A percentile compares a stretch with the other conserved stretches of the same genome.
Evolutionary conservation across 208 protist species (phyloP).

Genomic region (Leishmania tarentolae): DNA sequence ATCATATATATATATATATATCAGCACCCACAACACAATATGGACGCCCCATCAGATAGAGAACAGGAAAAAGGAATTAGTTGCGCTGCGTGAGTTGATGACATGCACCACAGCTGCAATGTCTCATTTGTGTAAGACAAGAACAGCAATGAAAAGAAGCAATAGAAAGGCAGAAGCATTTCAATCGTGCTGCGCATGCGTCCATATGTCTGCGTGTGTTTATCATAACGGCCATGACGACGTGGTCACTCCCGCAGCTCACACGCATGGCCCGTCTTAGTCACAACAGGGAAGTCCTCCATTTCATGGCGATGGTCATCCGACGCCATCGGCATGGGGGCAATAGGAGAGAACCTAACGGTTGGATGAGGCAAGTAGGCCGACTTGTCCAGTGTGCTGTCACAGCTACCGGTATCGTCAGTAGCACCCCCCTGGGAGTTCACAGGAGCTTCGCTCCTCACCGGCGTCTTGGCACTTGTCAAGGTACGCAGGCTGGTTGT

Average conservation of each 20-base stretch:
- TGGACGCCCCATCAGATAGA: background rate
- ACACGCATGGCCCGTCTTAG: background rate
- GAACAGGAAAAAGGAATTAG: background rate
- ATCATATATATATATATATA: background rate
- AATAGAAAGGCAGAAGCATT: background rate
- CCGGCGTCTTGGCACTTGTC: background rate
- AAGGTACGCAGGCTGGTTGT: background rate
- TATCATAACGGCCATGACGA: background rate
- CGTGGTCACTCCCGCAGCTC: background rate
- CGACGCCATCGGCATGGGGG: constrained; percentile 7
- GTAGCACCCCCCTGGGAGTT: constrained; percentile 14
- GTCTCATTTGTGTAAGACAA: background rate
- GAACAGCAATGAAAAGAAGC: background rate
- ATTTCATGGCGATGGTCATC: constrained; percentile 1
- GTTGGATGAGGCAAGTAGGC: background rate
- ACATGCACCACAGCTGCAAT: background rate
- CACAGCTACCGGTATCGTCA: constrained; percentile 16
- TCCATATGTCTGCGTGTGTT: background rate
- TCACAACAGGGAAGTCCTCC: constrained; percentile 20
- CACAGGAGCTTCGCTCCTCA: background rate
- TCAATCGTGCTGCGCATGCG: background rate
- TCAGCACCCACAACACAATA: background rate
- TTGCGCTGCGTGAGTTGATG: background rate
- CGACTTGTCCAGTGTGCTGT: constrained; percentile 19
- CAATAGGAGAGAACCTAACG: constrained; percentile 20